Evolutionary conservation across 1,139 yeast genomes (phyloP).

Genomic region (Geotrichum macrosporum): DNA sequence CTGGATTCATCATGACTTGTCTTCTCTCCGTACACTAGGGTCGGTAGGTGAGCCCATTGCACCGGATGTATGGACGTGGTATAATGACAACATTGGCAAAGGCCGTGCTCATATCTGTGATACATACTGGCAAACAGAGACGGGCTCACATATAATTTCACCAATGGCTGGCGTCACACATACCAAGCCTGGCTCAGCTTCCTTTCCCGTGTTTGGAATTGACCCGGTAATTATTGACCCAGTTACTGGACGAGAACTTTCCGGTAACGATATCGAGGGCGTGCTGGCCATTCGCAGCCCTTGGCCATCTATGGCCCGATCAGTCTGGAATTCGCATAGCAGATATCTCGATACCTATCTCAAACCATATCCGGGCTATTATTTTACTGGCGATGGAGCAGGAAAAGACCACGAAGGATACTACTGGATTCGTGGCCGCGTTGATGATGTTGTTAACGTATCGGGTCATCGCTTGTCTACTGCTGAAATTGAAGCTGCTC

Average conservation of each 20-base stretch:
- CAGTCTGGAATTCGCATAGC: slow-evolving; percentile 79
- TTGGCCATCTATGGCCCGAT: slow-evolving; percentile 94
- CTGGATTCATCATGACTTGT: slow-evolving; percentile 59
- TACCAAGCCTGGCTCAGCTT: slow-evolving; percentile 89
- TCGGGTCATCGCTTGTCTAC: slow-evolving; percentile 91
- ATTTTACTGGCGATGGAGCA: slow-evolving; percentile 95
- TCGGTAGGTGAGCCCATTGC: slow-evolving; percentile 93
- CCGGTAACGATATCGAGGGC: slow-evolving; percentile 86
- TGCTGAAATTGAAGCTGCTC: slow-evolving; percentile 85
- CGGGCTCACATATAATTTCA: slow-evolving; percentile 85
- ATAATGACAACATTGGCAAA: slow-evolving; percentile 73
- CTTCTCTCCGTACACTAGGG: slow-evolving; percentile 67
- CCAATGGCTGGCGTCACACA: slow-evolving; percentile 87
- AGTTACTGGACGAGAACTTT: slow-evolving; percentile 68
- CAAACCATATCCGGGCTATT: slow-evolving; percentile 86
- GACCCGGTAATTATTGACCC: slow-evolving; percentile 82
- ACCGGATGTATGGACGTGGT: slow-evolving; percentile 93
- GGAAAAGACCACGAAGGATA: slow-evolving; percentile 91
- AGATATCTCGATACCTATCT: slow-evolving; percentile 83
- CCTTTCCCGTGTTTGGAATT: slow-evolving; percentile 86
- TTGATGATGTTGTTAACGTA: slow-evolving; percentile 89
- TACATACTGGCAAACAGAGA: slow-evolving; percentile 94
- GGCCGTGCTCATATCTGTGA: slow-evolving; percentile 73
- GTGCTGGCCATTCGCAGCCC: slow-evolving; percentile 74
- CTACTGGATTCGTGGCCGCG: slow-evolving; percentile 94